Percentiles rank a stretch among this genome's conserved stretches.
Conservation (phyloP, 2,329 filamentous ascomycete genomes). For the Colletotrichum tropicale region DNA sequence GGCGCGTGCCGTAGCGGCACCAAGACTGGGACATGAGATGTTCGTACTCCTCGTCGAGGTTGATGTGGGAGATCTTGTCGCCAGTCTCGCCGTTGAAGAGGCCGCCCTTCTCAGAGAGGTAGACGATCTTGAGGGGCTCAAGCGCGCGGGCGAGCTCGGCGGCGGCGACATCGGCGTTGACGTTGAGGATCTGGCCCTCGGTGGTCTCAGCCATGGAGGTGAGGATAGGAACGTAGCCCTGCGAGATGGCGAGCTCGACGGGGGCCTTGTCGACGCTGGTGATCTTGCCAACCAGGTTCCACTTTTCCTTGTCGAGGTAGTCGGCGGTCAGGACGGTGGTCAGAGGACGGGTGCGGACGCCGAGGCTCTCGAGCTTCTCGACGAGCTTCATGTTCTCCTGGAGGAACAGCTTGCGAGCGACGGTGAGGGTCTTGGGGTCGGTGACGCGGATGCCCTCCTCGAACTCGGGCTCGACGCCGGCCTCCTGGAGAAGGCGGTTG, state of each 20-base stretch:
- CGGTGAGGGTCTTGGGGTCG: conserved; percentile 89
- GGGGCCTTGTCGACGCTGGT: conserved; percentile 88
- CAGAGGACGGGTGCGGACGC: conserved; percentile 86
- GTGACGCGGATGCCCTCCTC: conserved; percentile 96
- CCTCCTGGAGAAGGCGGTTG: conserved; percentile 87
- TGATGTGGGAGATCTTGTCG: conserved; percentile 96
- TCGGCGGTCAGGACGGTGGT: conserved; percentile 92
- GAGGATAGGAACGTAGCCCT: conserved; percentile 89
- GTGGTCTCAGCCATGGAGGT: conserved; percentile 95
- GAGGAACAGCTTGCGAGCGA: conserved; percentile 91
- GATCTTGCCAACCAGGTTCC: conserved; percentile 94
- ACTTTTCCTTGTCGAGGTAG: conserved; percentile 96
- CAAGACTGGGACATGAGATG: conserved; percentile 91
- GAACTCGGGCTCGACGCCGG: conserved; percentile 92
- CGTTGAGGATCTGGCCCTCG: conserved; percentile 92
- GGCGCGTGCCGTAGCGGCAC: conserved; percentile 91
- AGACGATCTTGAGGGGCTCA: conserved; percentile 96
- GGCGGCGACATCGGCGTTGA: conserved; percentile 96
- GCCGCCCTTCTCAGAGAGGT: conserved; percentile 97
- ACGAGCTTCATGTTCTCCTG: conserved; percentile 95
- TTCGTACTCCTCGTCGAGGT: conserved; percentile 95
- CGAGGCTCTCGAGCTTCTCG: conserved; percentile 86
- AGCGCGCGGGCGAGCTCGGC: conserved; percentile 88
- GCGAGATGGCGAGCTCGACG: conserved; percentile 89
- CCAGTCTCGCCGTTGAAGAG: conserved; percentile 92